Conservation (phyloP, 2,329 filamentous ascomycete genomes). For the Colletotrichum eleusines region DNA sequence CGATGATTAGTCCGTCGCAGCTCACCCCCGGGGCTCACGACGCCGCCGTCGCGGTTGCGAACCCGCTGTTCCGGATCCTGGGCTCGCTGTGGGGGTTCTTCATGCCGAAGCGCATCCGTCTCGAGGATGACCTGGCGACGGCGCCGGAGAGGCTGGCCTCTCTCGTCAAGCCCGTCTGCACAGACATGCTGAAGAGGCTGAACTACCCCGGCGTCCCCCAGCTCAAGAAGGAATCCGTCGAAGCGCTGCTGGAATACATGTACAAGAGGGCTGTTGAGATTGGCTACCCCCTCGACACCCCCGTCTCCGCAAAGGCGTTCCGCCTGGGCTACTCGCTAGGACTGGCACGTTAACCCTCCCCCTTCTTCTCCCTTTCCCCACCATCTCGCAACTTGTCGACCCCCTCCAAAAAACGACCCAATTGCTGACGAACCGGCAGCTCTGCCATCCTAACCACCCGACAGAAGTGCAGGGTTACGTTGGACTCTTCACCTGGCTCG, state of each 20-base stretch:
- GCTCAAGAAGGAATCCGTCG: constrained; percentile 39
- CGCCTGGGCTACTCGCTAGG: constrained; percentile 42
- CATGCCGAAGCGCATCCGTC: constrained; percentile 17
- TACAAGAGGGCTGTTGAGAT: constrained; percentile 42
- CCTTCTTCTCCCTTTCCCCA: neutral
- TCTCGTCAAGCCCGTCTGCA: constrained; percentile 30
- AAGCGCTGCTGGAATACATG: constrained; percentile 43
- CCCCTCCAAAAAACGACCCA: neutral
- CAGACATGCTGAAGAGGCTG: constrained; percentile 31
- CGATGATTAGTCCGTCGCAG: constrained; percentile 19
- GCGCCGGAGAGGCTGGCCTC: constrained; percentile 29
- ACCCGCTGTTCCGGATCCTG: constrained; percentile 19
- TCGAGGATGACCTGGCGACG: constrained; percentile 32
- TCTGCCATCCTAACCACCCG: constrained; percentile 43
- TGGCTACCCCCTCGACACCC: constrained; percentile 42
- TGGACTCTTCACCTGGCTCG: constrained; percentile 44
- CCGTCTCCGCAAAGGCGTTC: constrained; percentile 43
- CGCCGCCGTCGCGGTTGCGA: constrained; percentile 8
- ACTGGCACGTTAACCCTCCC: constrained; percentile 32
- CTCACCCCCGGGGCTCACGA: constrained; percentile 21
- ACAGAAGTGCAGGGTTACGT: constrained; percentile 43
- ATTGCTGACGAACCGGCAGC: constrained; percentile 35
- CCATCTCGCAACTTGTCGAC: neutral
- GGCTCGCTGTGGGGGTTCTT: constrained; percentile 24
- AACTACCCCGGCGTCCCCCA: constrained; percentile 40